Evolutionary conservation across 169 alveolate species (phyloP), one percentile per base, ranked within the genome.

Genomic region (Plasmodium chabaudi): DNA sequence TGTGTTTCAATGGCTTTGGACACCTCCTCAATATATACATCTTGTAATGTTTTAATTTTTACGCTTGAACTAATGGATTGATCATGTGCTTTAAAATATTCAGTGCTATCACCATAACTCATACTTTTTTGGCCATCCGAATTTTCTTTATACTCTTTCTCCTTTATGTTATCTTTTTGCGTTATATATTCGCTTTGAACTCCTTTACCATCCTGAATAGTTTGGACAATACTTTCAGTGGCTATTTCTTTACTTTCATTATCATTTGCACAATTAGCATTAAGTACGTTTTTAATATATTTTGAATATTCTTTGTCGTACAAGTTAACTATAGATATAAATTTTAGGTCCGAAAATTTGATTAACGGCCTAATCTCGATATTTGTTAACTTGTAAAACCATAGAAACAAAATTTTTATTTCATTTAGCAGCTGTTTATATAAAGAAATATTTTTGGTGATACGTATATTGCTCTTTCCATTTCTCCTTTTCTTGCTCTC

Each of bases 301-400:
- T 51, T 69, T 1, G 65, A 27, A 56, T 86, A 86, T 21, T 53
- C 55, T 49, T 60, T 65, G 59, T 67, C 89, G n/a, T 79, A 79
- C 10, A 17, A n/a, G 59, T 79, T 67, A n/a, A 79, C 56, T 4
- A 13, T 12, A 9, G 89, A 25, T 42, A 79, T 67, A 56, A 51
- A 44, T 59, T 67, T 79, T 61, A 86, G 42, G 39, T 86, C 91
- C 12, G 86, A 19, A 65, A 86, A 86, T 21, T 53, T 25, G n/a
- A 86, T 68, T 13, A 86, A 23, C 34, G 91, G 91, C 3, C 91
- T 53, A 21, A 86, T 70, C 53, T 86, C 91, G 46, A 86, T 70
- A 53, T 70, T 70, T 19, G 91, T 70, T 53, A 70, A 51, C 57
- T 86, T 86, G n/a, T 70, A 63, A 4, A 86, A 13, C 91, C 91